These are phyloP conservation scores for Talaromyces liani DNA, from an alignment of 495 filamentous ascomycete species.

Conservation along the genomic window DNA sequence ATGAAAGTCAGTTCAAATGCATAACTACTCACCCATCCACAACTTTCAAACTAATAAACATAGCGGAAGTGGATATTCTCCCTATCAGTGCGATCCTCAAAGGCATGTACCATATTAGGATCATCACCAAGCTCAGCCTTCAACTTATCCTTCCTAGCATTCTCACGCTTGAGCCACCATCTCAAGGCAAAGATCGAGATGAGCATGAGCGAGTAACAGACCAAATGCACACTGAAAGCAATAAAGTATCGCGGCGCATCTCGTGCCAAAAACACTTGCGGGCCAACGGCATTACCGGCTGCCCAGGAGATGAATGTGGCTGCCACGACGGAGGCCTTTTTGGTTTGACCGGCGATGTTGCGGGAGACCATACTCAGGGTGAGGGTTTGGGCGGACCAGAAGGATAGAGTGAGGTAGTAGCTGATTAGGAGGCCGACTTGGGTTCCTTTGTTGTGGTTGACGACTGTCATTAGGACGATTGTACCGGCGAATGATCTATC, in stretches of 20 bases:
- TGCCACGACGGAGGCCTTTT: conserved; percentile 48
- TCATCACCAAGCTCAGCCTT: conserved; percentile 14
- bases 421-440: conserved; percentile 52
- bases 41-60: conserved; percentile 31
- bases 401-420: conserved; percentile 54
- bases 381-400: conserved; percentile 52
- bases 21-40: not conserved
- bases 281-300: conserved; percentile 21
- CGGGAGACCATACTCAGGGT: conserved; percentile 51
- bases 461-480: conserved; percentile 54
- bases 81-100: conserved; percentile 42
- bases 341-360: conserved; percentile 65
- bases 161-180: conserved; percentile 28
- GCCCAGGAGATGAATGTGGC: conserved; percentile 37
- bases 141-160: conserved; percentile 32
- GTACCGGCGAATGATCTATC: conserved; percentile 48
- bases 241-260: conserved; percentile 10
- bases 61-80: conserved; percentile 43
- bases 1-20: not conserved
- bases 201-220: conserved; percentile 32
- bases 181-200: conserved; percentile 28
- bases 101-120: conserved; percentile 29
- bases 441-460: conserved; percentile 35
- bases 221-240: conserved; percentile 36
- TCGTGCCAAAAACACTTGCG: not conserved